These are phyloP conservation scores for Pythium apleroticum DNA, from an alignment of 352 stramenopile species.

Conservation along the genomic window DNA sequence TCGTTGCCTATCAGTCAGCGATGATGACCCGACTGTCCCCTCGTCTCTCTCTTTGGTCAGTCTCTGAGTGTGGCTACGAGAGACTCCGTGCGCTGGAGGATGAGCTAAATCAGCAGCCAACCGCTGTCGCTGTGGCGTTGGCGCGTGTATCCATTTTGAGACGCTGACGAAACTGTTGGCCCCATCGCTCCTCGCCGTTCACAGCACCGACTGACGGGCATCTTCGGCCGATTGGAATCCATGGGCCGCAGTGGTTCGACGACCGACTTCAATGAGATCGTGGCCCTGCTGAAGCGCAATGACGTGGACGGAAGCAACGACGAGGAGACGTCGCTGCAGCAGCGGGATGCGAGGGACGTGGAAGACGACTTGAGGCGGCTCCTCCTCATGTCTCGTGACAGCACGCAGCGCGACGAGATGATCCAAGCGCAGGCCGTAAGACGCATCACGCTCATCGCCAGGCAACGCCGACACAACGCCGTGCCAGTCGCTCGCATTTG, in stretches of 20 bases:
- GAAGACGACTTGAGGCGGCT: slow-evolving; percentile 54
- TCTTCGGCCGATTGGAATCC: neutral
- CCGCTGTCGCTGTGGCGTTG: neutral
- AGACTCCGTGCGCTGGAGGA: neutral
- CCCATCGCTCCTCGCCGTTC: neutral
- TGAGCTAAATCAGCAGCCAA: slow-evolving; percentile 7
- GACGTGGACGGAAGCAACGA: slow-evolving; percentile 26
- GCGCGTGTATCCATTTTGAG: slow-evolving; percentile 3
- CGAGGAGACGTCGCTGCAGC: neutral
- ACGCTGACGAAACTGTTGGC: neutral
- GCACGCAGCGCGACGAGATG: slow-evolving; percentile 48
- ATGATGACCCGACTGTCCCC: neutral
- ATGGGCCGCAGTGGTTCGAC: slow-evolving; percentile 1
- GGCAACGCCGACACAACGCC: slow-evolving; percentile 30
- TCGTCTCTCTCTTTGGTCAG: neutral
- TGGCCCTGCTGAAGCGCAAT: slow-evolving; percentile 52
- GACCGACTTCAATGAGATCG: slow-evolving; percentile 54
- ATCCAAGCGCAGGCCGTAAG: slow-evolving; percentile 59
- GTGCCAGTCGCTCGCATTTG: slow-evolving; percentile 25
- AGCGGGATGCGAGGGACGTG: slow-evolving; percentile 40
- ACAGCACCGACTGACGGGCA: neutral
- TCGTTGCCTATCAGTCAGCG: neutral
- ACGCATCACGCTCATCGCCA: slow-evolving; percentile 44
- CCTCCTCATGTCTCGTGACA: slow-evolving; percentile 53
- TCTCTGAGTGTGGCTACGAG: neutral